Percentiles rank a stretch among this genome's conserved stretches.
These are phyloP conservation scores for Hyaloscypha bicolor DNA, from an alignment of 495 filamentous ascomycete genomes.

Conservation along the genomic window DNA sequence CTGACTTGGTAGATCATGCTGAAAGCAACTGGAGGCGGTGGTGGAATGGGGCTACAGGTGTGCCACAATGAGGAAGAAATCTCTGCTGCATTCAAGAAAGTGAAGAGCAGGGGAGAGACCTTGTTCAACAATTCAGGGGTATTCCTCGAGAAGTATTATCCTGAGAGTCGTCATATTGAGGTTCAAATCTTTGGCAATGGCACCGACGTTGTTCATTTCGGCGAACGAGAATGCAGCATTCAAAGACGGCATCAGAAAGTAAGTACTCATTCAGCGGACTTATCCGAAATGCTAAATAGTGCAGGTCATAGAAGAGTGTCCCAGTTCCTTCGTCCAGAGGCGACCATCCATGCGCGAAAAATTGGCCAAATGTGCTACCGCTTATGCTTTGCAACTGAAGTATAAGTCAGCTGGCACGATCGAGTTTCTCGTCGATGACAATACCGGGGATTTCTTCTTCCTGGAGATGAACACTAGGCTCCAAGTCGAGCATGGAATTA, in stretches of 20 bases:
- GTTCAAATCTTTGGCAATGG: constrained; percentile 74
- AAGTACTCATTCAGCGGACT: not conserved
- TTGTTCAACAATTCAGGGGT: constrained; percentile 25
- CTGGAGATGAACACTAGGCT: constrained; percentile 70
- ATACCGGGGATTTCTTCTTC: constrained; percentile 61
- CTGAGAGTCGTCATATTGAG: constrained; percentile 60
- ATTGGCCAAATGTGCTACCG: constrained; percentile 53
- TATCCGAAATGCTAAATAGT: not conserved
- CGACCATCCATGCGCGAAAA: constrained; percentile 48
- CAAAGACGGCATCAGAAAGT: constrained; percentile 74
- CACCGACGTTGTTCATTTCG: constrained; percentile 54
- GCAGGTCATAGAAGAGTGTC: constrained; percentile 42
- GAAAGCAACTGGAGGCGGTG: constrained; percentile 60
- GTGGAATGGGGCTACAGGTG: constrained; percentile 54
- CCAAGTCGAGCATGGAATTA: constrained; percentile 70
- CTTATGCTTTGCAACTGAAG: constrained; percentile 52
- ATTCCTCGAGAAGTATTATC: constrained; percentile 29
- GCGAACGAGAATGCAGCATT: constrained; percentile 63
- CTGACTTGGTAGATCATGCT: constrained; percentile 37
- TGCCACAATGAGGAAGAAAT: constrained; percentile 41
- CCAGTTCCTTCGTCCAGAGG: constrained; percentile 43
- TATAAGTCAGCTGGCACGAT: constrained; percentile 64
- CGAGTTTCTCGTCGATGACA: constrained; percentile 66
- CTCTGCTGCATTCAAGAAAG: constrained; percentile 44
- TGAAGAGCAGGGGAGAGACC: constrained; percentile 29